Evolutionary conservation across 495 filamentous ascomycete species (phyloP).

Genomic region (Podospora australis): DNA sequence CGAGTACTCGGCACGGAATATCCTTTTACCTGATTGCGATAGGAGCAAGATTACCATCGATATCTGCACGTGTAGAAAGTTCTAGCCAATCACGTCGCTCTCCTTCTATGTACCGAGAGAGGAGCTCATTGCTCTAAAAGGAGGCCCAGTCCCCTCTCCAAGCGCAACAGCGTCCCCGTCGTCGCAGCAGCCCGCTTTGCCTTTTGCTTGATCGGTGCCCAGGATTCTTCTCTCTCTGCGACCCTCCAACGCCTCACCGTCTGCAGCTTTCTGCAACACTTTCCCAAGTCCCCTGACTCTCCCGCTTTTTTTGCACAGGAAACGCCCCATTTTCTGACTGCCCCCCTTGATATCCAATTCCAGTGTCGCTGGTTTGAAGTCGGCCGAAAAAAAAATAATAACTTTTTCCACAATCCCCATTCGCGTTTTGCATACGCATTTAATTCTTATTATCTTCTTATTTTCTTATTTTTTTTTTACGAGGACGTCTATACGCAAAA

Average conservation of each 20-base stretch:
- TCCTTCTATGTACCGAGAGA: slow-evolving; percentile 1
- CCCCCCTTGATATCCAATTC: neutral
- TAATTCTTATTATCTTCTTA: neutral
- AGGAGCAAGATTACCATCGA: neutral
- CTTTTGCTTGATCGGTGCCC: slow-evolving; percentile 19
- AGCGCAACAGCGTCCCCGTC: neutral
- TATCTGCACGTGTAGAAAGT: neutral
- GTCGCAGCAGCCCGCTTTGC: slow-evolving; percentile 1
- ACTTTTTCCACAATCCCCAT: neutral
- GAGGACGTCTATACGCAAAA: neutral
- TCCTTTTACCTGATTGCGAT: neutral
- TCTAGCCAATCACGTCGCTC: neutral
- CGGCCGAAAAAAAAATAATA: no score
- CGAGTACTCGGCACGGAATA: neutral
- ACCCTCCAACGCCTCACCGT: slow-evolving; percentile 16
- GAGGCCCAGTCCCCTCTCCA: neutral
- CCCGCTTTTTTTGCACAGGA: slow-evolving; percentile 7
- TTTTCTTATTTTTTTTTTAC: neutral
- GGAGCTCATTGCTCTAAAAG: neutral
- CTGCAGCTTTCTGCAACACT: slow-evolving; percentile 18
- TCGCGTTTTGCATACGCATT: neutral
- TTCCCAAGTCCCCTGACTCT: slow-evolving; percentile 8
- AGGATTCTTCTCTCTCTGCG: slow-evolving; percentile 12
- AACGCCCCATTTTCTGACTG: slow-evolving; percentile 8
- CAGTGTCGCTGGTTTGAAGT: neutral